These are phyloP conservation scores for Neurospora terricola DNA, from an alignment of 495 filamentous ascomycete genomes.

Conservation along the genomic window DNA sequence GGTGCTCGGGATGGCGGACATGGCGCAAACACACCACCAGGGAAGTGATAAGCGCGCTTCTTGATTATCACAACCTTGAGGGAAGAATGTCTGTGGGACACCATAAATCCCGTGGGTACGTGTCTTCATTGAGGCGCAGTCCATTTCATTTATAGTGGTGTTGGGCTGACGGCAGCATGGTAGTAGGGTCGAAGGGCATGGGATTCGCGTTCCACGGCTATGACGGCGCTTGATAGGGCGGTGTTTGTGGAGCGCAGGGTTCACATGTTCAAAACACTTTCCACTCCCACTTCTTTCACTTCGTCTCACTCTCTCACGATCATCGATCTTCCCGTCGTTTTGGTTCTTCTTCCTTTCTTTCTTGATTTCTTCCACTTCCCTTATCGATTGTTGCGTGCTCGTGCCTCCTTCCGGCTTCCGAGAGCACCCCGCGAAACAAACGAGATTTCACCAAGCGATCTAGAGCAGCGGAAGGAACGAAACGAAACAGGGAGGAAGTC, in stretches of 20 bases:
- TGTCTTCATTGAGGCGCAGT: background rate
- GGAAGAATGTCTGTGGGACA: background rate
- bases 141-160: background rate
- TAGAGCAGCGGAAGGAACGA: background rate
- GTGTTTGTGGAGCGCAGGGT: no score
- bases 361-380: background rate
- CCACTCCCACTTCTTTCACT: background rate
- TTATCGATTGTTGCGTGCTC: background rate
- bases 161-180: background rate
- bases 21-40: background rate
- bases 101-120: no score
- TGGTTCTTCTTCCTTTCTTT: background rate
- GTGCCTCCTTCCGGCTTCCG: background rate
- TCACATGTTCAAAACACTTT: background rate
- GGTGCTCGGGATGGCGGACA: background rate
- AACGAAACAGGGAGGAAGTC: background rate
- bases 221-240: background rate
- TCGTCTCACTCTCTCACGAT: background rate
- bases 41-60: background rate
- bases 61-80: background rate
- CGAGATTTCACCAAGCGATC: background rate
- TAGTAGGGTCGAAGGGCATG: background rate
- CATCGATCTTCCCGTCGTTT: background rate
- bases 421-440: background rate
- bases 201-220: background rate